These are phyloP conservation scores for Lactifluus pinguis DNA, from an alignment of 768 basidiomycete genomes.

Conservation along the genomic window DNA sequence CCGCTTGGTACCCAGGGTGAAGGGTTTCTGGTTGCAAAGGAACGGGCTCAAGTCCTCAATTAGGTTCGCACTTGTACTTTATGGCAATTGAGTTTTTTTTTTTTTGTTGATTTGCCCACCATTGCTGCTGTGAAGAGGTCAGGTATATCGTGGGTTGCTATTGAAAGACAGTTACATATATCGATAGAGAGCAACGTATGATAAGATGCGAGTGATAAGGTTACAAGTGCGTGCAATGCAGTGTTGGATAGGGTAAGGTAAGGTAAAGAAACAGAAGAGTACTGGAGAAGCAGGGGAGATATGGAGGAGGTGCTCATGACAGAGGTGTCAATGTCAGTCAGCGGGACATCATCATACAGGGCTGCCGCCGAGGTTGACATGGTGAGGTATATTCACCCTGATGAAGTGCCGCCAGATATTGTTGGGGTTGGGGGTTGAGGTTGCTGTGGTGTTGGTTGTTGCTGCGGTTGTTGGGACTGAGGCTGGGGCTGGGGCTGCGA, in stretches of 20 bases:
- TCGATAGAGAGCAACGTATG: constrained; percentile 7
- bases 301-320: background rate
- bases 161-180: constrained; percentile 6
- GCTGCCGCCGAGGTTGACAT: background rate
- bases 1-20: background rate
- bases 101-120: background rate
- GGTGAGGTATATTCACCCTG: constrained; percentile 2
- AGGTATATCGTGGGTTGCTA: background rate
- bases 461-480: background rate
- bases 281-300: background rate
- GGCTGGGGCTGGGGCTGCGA: background rate
- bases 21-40: background rate
- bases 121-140: background rate
- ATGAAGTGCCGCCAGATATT: constrained; percentile 6
- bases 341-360: background rate
- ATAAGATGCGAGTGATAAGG: constrained; percentile 19
- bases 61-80: background rate
- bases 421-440: constrained; percentile 3
- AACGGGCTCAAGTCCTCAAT: background rate
- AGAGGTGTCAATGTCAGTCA: background rate
- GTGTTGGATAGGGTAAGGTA: background rate
- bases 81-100: background rate
- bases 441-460: constrained; percentile 7
- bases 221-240: constrained; percentile 18
- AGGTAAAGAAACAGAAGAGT: background rate